Evolutionary conservation across 139 green algal species (phyloP).

Genomic region (Chlamydomonas sp.): DNA sequence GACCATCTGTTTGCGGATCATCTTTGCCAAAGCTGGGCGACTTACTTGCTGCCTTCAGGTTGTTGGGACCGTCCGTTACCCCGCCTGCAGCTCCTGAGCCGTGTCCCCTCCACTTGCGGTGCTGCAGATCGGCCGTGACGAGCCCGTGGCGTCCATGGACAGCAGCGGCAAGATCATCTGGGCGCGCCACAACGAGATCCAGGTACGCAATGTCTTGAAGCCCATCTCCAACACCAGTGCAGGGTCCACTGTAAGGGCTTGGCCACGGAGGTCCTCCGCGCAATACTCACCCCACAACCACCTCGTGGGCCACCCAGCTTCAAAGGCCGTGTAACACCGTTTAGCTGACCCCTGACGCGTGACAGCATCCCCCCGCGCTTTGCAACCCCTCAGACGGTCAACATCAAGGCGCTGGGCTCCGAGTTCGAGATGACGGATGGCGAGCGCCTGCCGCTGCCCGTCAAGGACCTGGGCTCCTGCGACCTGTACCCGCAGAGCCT

Average conservation of each 20-base stretch:
- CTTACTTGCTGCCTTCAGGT: too few species aligned
- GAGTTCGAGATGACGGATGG: constrained; percentile 85
- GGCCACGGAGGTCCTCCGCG: too few species aligned
- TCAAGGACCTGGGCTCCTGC: constrained; percentile 96
- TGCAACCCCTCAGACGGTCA: constrained; percentile 69
- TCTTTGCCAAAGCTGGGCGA: not conserved
- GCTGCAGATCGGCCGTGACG: constrained; percentile 83
- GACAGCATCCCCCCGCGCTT: not conserved
- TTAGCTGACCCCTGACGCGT: too few species aligned
- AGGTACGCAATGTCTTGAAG: not conserved
- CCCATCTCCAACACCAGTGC: too few species aligned
- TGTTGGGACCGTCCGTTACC: too few species aligned
- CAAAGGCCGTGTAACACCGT: too few species aligned
- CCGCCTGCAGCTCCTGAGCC: too few species aligned
- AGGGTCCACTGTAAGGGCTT: too few species aligned
- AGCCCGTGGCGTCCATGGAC: constrained; percentile 99
- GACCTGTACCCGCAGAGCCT: constrained; percentile 96
- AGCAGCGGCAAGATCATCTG: constrained; percentile 92
- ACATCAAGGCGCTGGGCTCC: constrained; percentile 85
- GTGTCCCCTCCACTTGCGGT: not conserved
- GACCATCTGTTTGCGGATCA: too few species aligned
- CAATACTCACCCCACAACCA: too few species aligned
- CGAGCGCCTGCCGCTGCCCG: constrained; percentile 94
- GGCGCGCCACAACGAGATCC: constrained; percentile 64
- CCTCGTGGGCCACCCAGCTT: too few species aligned